phyloP scores from a whole-genome alignment of 148 eudicot species.

The Dianthus caryophyllus region DNA sequence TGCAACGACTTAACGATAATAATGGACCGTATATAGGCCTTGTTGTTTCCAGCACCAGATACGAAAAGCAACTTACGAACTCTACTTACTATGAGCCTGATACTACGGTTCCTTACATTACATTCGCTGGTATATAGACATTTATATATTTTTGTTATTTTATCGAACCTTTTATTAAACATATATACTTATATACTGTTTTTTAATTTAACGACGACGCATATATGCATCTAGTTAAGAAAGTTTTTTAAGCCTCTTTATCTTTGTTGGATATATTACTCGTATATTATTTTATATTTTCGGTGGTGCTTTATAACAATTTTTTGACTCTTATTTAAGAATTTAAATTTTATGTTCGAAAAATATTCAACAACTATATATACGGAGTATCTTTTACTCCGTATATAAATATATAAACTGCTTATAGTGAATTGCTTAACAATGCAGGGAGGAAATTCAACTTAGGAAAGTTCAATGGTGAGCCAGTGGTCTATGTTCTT shows the following conservation, averaged over 20 bases:
- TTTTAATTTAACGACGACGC: no score
- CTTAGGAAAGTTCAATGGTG: conserved; percentile 21
- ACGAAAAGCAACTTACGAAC: conserved; percentile 16
- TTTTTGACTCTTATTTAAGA: background rate
- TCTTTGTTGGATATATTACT: no score
- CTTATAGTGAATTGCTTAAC: no score
- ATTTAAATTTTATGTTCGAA: no score
- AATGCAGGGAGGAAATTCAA: conserved; percentile 25
- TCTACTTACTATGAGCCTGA: conserved; percentile 14
- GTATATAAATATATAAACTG: no score
- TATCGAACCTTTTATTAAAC: background rate
- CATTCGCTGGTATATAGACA: conserved; percentile 13
- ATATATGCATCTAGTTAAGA: no score
- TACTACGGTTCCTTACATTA: conserved; percentile 15
- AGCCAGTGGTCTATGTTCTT: conserved; percentile 17
- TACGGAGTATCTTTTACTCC: no score
- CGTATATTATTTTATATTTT: no score
- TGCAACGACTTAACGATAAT: conserved; percentile 13
- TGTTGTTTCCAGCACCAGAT: conserved; percentile 8
- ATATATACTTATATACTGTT: no score
- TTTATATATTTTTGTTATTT: background rate
- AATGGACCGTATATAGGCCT: conserved; percentile 17
- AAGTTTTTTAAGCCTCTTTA: no score
- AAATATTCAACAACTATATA: no score
- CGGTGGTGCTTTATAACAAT: no score